These are phyloP conservation scores for Hirsutella thompsonii DNA, from an alignment of 2,329 filamentous ascomycete species.

Conservation along the genomic window DNA sequence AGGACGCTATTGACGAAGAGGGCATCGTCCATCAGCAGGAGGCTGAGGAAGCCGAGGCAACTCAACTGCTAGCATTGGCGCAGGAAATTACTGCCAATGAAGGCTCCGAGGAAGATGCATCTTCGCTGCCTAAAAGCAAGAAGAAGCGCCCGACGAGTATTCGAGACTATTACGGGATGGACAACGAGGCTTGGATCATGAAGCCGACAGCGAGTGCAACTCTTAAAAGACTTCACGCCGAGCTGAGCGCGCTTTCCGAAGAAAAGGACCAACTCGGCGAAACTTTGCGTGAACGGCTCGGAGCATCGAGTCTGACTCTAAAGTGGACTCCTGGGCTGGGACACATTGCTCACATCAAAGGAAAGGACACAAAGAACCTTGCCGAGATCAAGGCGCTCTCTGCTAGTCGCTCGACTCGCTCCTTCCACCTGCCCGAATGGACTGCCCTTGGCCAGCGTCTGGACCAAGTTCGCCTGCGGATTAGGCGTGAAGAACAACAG, in stretches of 20 bases:
- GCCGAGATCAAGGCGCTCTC: constrained; percentile 38
- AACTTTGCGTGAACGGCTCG: constrained; percentile 47
- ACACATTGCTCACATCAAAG: constrained; percentile 83
- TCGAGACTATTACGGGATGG: constrained; percentile 45
- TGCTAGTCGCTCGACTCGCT: constrained; percentile 70
- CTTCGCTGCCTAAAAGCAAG: constrained; percentile 40
- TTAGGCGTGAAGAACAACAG: constrained; percentile 71
- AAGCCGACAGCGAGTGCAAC: constrained; percentile 52
- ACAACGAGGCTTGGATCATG: constrained; percentile 52
- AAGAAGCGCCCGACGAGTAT: constrained; percentile 33
- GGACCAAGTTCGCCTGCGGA: constrained; percentile 64
- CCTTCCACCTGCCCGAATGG: constrained; percentile 79
- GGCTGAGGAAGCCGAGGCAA: constrained; percentile 58
- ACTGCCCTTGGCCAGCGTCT: constrained; percentile 65
- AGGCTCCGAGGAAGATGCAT: constrained; percentile 43
- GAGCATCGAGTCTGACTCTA: constrained; percentile 55
- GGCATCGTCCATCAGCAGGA: constrained; percentile 72
- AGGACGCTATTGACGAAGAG: constrained; percentile 80
- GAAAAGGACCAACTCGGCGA: constrained; percentile 50
- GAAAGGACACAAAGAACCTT: constrained; percentile 48
- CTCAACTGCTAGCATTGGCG: constrained; percentile 59
- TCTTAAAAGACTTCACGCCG: constrained; percentile 54
- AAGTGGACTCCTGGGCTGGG: constrained; percentile 81
- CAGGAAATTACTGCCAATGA: constrained; percentile 57
- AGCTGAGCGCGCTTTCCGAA: constrained; percentile 45